Base-by-base conservation (phyloP, 2,329 filamentous ascomycete species). In the Diaporthe ampelina region DNA sequence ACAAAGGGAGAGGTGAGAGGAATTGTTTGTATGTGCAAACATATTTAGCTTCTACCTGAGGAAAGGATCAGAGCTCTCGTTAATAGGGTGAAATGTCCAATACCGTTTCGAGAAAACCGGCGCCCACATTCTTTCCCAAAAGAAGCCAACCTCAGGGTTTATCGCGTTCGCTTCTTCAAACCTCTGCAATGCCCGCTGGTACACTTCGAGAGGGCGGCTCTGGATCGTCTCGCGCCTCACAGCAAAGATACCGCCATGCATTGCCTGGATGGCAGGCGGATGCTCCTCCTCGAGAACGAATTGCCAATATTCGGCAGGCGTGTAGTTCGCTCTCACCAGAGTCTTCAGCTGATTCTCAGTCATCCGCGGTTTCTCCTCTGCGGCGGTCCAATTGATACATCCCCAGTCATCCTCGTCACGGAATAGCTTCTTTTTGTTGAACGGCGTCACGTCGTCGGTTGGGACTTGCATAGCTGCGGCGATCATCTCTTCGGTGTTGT, bases 111-210 rank as follows among this genome's bases (percentile, higher is more conserved):
- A 71, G 65, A 77, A 76, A 37, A 77, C 76, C 24, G 76, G 75
- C 63, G 76, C 67, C 75, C 76, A 77, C 76, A 76, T 77, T 13
- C 76, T 71, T 69, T 77, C 76, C 73, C 73, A 73, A 58, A 74
- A 76, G 40, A 76, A 77, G 0, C 76, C 76, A 7, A 76, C 70
- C 68, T 76, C 76, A 11, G 75, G 75, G 19, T 77, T 76, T 0
- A 26, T 68, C 43, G 74, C 70, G 19, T 76, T 73, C n/a, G 74
- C 75, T 59, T 58, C 61, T n/a, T 72, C 61, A 26, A 77, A 77
- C 35, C 71, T 76, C 21, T 40, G 40, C 63, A 76, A 35, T 29
- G 75, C 73, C 13, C 57, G 35, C 32, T 59, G 32, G 35, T 59
- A 43, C n/a, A 59, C 57, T n/a, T 59, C 57, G n/a, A 24, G 48